Base-by-base conservation (phyloP, 192 early-diverging fungal genomes). In the Powellomyces hirtus region DNA sequence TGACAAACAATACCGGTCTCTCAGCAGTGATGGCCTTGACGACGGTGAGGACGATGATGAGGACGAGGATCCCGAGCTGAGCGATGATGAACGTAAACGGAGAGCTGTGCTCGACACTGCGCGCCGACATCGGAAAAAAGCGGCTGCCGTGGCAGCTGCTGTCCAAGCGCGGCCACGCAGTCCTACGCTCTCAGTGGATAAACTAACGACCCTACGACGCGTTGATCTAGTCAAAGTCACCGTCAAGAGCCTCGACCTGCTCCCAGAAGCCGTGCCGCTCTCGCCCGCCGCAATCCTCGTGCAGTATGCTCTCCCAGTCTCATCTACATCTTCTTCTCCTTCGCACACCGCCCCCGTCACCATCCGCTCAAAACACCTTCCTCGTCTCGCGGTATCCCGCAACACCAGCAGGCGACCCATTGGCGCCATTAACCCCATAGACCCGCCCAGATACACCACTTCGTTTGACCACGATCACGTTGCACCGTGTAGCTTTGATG, bases 401-500 rank as follows among this genome's bases (percentile, higher is more conserved):
- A 58, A 37, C 40, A 53, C 65, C 11, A 67, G 55, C 33, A 51
- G 55, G 7, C 62, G 62, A 45, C 35, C 42, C 20, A 37, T 56
- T 4, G 53, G 53, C 2, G 53, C 53, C 5, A 18, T 49, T 16
- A 36, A 0, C 29, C 18, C 13, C 26, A 26, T n/a, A 30, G 56
- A 18, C 13, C 24, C 49, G 30, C 62, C 42, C 16, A 36, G 24
- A 36, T 50, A 64, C 44, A 50, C 30, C 24, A 36, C 65, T 5
- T 20, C 30, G 22, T 69, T 75, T 59, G 74, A 75, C 29, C 50
- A 66, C 26, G 68, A 71, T 18, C 55, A 70, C 5, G 64, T 75
- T 29, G 36, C 53, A 36, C 74, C 74, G 34, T 57, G 68, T 37
- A 60, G 49, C 1, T 75, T 75, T 70, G 74, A 75, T 49, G 67